Base-by-base conservation (phyloP, 768 basidiomycete species). In the Lentinula sp. region DNA sequence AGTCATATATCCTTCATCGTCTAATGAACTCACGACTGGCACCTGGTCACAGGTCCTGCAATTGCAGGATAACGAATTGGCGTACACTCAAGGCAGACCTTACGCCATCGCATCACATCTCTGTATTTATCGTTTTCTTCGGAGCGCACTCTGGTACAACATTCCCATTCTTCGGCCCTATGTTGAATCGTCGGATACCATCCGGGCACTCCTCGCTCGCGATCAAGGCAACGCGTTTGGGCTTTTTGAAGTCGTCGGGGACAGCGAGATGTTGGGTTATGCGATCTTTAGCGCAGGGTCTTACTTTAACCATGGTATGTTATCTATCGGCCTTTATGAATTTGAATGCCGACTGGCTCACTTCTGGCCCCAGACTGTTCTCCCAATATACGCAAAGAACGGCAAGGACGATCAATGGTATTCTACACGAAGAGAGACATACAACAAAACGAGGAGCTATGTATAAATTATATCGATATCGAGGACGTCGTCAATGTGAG, bases 181-280 rank as follows among this genome's bases (percentile, higher is more conserved):
- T 55, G 67, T 81, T 4, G 66, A 74, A 20, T 77, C 74, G 9
- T 76, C 77, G 8, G 68, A 71, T n/a, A 73, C 72, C 45, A 76
- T 84, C 36, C 81, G 86, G n/a, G 78, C 74, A 1, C 71, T 86
- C 9, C 72, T 88, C 16, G 78, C 78, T 15, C 79, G 86, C 12
- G 86, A 88, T 62, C 78, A 81, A 23, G 86, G 86, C 20, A 88
- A 88, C 63, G 79, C 84, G 7, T 88, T 89, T 62, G 87, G 87
- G 15, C 79, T 89, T 50, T 88, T 84, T 83, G 85, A 88, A 69
- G 72, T 76, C 70, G 35, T 70, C 70, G 80, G 73, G 48, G 70
- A 80, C 42, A 76, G 76, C 53, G 85, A 85, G 70, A 84, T 87
- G 85, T 67, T 87, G 18, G 86, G 86, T 23, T 89, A 84, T 55